Evolutionary conservation across 768 basidiomycete species (phyloP).

Genomic region (Coprinopsis strossmayeri): DNA sequence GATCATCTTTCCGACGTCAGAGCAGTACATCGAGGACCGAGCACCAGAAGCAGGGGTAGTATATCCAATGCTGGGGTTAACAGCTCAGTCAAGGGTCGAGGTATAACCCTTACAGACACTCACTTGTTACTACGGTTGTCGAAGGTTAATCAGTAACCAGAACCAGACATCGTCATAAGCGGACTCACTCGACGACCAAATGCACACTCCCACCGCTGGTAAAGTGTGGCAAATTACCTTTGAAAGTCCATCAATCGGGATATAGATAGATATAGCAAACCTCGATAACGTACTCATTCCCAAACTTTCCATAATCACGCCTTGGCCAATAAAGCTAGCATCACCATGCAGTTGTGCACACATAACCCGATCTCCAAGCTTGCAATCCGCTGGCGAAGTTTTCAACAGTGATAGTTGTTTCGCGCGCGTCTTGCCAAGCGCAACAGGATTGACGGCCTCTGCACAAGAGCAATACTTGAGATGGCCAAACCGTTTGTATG

Average conservation of each 20-base stretch:
- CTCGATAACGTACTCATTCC: constrained; percentile 57
- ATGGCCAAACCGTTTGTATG: background rate
- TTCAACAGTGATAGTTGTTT: constrained; percentile 83
- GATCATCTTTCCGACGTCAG: constrained; percentile 86
- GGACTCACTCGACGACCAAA: constrained; percentile 82
- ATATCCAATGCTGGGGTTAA: constrained; percentile 70
- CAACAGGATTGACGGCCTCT: constrained; percentile 88
- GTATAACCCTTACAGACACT: constrained; percentile 9
- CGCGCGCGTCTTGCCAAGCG: constrained; percentile 83
- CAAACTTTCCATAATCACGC: constrained; percentile 82
- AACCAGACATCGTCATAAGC: too few relatives aligned
- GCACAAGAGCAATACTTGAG: background rate
- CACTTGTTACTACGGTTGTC: constrained; percentile 48
- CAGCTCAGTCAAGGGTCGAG: constrained; percentile 4
- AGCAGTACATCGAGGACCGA: constrained; percentile 83
- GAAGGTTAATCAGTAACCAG: background rate
- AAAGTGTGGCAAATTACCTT: constrained; percentile 85
- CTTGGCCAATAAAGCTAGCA: constrained; percentile 87
- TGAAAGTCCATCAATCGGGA: background rate
- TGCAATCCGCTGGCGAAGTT: constrained; percentile 46
- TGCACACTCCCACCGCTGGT: constrained; percentile 89
- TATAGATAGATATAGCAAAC: background rate
- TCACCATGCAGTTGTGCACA: constrained; percentile 91
- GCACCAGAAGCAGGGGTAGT: constrained; percentile 84
- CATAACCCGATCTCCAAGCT: constrained; percentile 68